Percentiles rank a stretch among this genome's conserved stretches.
phyloP scores from a whole-genome alignment of 2,329 filamentous ascomycete genomes.

The Pyrenophora graminea region DNA sequence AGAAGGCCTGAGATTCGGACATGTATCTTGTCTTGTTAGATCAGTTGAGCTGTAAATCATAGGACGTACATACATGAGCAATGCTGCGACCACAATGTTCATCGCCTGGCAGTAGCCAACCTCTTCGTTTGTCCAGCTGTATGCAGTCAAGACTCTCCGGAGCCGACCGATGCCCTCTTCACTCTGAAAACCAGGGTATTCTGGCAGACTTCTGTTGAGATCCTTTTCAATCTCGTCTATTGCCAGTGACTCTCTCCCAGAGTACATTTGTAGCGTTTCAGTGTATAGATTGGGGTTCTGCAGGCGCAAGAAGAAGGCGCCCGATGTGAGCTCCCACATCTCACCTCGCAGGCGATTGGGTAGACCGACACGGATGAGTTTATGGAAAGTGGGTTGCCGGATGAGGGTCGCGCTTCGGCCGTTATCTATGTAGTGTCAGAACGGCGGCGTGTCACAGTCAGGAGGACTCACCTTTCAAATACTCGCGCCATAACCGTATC shows the following conservation, averaged over 20 bases:
- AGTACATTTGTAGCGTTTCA: conserved; percentile 82
- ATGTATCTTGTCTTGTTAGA: conserved; percentile 68
- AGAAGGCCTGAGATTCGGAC: conserved; percentile 95
- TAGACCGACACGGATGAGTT: conserved; percentile 91
- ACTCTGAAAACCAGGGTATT: conserved; percentile 96
- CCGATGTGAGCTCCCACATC: conserved; percentile 93
- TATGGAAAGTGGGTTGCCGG: conserved; percentile 95
- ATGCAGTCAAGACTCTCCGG: conserved; percentile 88
- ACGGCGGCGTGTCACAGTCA: not conserved
- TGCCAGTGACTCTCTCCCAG: conserved; percentile 85
- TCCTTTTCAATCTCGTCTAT: conserved; percentile 99
- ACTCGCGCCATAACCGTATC: conserved; percentile 97
- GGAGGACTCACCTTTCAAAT: conserved; percentile 65
- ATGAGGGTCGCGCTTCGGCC: conserved; percentile 90
- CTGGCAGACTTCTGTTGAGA: conserved; percentile 90
- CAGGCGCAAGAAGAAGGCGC: conserved; percentile 84
- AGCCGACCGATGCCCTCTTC: conserved; percentile 91
- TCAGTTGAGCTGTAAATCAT: conserved; percentile 3
- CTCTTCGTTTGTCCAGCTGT: conserved; percentile 94
- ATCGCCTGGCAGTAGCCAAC: conserved; percentile 99
- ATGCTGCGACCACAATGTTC: conserved; percentile 98
- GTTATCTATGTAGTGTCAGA: conserved; percentile 64
- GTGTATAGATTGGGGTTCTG: conserved; percentile 82
- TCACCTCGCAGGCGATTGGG: conserved; percentile 92
- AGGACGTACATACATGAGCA: conserved; percentile 71